Base-by-base conservation (phyloP, 2,329 filamentous ascomycete genomes). In the Fusarium anthophilum region DNA sequence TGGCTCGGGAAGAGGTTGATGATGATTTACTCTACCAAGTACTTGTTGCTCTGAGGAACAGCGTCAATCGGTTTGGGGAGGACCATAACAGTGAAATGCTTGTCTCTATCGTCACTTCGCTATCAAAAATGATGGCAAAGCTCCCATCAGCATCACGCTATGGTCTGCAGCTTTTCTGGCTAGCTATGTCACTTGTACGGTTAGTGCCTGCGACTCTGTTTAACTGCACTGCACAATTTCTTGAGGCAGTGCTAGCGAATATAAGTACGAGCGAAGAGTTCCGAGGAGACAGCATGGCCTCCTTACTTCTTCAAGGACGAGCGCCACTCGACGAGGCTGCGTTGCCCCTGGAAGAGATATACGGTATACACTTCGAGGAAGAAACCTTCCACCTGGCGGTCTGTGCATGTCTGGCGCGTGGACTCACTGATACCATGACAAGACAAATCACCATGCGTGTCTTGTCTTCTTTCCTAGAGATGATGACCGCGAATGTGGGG, bases 81-180 rank as follows among this genome's bases (percentile, higher is more conserved):
- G 90, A 91, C 63, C 87, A 85, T 64, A 91, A 89, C 76, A 89
- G 86, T 72, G 91, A 93, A 75, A 92, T 93, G 90, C 85, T 93
- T 37, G 87, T 92, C 39, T 89, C 91, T 11, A 92, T 93, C 61
- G 87, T 92, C 28, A 91, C 89, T 6, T 89, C 90, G 6, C 80
- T 93, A 50, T 91, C 91, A 17, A 92, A 92, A 79, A 92, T 93
- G 91, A 91, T 93, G 86, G 85, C 88, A 22, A 92, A 93, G 77
- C 85, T 93, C 26, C 89, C 90, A 11, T 88, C 90, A 6, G 87
- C 90, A 15, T 93, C 91, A 35, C 87, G 91, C 38, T 93, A 93
- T 76, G 90, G 91, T 1, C 82, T 92, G 39, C 91, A 93, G 76
- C 84, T 93, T 11, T 93, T 93, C 79, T 93, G 91, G 91, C 84